Evolutionary conservation across 148 eudicot genomes (phyloP), one percentile per base, ranked within the genome.

Genomic region (Vaccinium darrowii): DNA sequence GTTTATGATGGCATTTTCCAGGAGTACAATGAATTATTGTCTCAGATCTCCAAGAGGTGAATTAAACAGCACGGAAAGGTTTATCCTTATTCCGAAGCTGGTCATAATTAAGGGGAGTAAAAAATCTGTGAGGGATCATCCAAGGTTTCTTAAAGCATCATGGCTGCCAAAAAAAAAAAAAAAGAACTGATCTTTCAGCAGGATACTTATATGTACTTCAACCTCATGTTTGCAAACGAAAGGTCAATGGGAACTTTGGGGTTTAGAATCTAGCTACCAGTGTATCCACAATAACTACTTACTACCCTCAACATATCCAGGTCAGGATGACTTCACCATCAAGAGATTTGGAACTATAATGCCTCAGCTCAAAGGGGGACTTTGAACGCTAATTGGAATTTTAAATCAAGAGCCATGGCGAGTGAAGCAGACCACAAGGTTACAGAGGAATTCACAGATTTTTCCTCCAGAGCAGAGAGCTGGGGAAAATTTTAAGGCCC

Each of bases 381-480:
- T 36, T 36, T 36, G 39, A 3, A 3, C 39, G 39, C 39, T 36
- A 36, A 25, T 18, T 79, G 15, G 65, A 53, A 79, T 77, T 51
- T 25, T 54, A 77, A 62, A 76, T 52, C 77, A 80, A 52, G 56
- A 56, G 49, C 75, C 18, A 73, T 57, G 80, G 33, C 23, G 57
- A n/a, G 57, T 58, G 58, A 19, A 80, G 79, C 80, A 85, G 43
- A 19, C 62, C 51, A 71, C 19, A 15, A 78, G 49, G 82, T 50
- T 74, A 76, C 14, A 27, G 30, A 79, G 76, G 58, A 81, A 84
- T 60, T 21, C 13, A 21, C 36, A 8, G 39, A 79, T 36, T 54
- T 84, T 62, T 57, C 65, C 82, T 78, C 57, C 82, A 76, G 58
- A 84, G 62, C 3, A n/a, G 81, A 76, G 11, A 8, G 65, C 65